Evolutionary conservation across 345 rosid species (phyloP).

Genomic region (Eucalyptus erythrocorys): DNA sequence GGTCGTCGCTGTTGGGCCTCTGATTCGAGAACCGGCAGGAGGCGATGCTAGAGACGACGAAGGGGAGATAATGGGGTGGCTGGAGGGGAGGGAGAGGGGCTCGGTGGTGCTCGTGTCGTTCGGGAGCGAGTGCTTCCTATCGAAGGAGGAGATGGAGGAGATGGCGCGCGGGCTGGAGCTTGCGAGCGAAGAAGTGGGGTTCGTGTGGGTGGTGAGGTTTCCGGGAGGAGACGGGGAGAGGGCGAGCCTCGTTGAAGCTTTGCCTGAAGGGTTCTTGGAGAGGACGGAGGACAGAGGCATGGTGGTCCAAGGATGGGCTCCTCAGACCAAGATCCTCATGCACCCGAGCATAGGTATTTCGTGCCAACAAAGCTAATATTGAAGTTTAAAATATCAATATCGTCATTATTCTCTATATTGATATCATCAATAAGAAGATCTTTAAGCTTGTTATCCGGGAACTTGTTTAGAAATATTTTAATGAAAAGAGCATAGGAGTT

Average conservation of each 20-base stretch:
- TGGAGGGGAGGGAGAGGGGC: not conserved
- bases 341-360: slow-evolving; percentile 1
- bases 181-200: not conserved
- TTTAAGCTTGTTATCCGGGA: too few species aligned
- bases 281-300: slow-evolving; percentile 4
- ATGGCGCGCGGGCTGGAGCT: slow-evolving; percentile 16
- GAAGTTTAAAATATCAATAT: too few species aligned
- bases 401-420: too few species aligned
- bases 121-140: slow-evolving; percentile 15
- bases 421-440: too few species aligned
- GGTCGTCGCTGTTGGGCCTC: not conserved
- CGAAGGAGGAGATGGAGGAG: slow-evolving; percentile 11
- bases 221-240: not conserved
- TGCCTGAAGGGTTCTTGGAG: slow-evolving; percentile 11
- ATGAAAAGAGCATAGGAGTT: too few species aligned
- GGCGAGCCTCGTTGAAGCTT: not conserved
- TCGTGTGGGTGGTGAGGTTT: slow-evolving; percentile 23
- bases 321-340: slow-evolving; percentile 11
- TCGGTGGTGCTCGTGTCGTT: slow-evolving; percentile 10
- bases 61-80: slow-evolving; percentile 7
- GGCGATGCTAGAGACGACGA: not conserved
- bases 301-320: slow-evolving; percentile 23
- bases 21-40: not conserved
- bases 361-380: not conserved
- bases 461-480: too few species aligned